Evolutionary conservation across 2,329 filamentous ascomycete genomes (phyloP).

Genomic region (Colletotrichum euphorbiae): DNA sequence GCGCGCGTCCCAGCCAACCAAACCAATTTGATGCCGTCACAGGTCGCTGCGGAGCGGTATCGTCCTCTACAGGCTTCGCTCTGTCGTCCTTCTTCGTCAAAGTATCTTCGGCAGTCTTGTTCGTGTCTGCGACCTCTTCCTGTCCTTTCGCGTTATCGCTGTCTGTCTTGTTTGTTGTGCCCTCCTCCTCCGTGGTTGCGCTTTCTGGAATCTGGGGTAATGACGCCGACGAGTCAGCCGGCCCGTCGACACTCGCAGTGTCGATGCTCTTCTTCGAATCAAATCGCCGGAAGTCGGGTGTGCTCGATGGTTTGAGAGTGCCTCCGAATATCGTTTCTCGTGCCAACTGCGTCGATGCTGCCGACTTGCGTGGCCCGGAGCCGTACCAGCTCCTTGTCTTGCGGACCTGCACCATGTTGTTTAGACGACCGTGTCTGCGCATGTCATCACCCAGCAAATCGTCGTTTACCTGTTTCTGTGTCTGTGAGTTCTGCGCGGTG

Average conservation of each 20-base stretch:
- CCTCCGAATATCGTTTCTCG: slow-evolving; percentile 71
- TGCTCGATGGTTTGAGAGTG: slow-evolving; percentile 59
- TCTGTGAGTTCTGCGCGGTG: slow-evolving; percentile 21
- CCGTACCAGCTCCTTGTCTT: slow-evolving; percentile 73
- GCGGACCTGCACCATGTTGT: slow-evolving; percentile 53
- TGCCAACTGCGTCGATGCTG: slow-evolving; percentile 69
- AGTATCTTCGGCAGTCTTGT: slow-evolving; percentile 12
- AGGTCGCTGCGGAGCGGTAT: slow-evolving; percentile 32
- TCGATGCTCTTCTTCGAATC: slow-evolving; percentile 56
- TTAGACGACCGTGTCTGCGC: slow-evolving; percentile 9
- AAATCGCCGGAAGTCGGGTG: slow-evolving; percentile 64
- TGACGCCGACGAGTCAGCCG: slow-evolving; percentile 46
- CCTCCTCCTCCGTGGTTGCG: not conserved
- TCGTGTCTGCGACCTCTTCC: not conserved
- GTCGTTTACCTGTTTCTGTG: slow-evolving; percentile 30
- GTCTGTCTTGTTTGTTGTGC: slow-evolving; percentile 4
- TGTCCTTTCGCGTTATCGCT: not conserved
- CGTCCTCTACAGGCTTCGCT: slow-evolving; percentile 41
- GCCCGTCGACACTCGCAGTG: slow-evolving; percentile 46
- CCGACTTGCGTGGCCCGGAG: slow-evolving; percentile 70
- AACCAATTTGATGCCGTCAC: slow-evolving; percentile 62
- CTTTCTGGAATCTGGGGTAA: slow-evolving; percentile 48
- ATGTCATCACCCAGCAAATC: not conserved
- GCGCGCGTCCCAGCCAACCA: slow-evolving; percentile 60
- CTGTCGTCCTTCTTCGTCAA: slow-evolving; percentile 45